phyloP scores from a whole-genome alignment of 1,284 basidiomycete species.

The Austroboletus rostrupii region DNA sequence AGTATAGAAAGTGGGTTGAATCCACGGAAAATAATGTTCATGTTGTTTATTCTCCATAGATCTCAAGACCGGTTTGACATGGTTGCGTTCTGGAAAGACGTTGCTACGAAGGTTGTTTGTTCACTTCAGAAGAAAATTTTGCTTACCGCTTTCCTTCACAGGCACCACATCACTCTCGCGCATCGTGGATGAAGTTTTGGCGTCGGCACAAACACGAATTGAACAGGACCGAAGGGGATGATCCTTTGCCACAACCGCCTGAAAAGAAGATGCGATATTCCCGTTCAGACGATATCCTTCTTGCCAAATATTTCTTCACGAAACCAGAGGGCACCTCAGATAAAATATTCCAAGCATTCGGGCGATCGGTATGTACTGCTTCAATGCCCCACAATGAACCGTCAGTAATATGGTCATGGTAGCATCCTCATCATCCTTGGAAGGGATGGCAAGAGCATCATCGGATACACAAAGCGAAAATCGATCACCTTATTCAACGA shows the following conservation, averaged over 20 bases:
- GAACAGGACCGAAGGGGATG: conserved; percentile 55
- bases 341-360: conserved; percentile 75
- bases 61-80: conserved; percentile 69
- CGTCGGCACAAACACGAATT: conserved; percentile 79
- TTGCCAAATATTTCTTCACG: conserved; percentile 65
- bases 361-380: conserved; percentile 46
- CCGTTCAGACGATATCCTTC: conserved; percentile 66
- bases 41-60: conserved; percentile 31
- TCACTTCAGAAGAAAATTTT: background rate
- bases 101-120: conserved; percentile 57
- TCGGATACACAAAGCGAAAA: conserved; percentile 78
- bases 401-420: conserved; percentile 4
- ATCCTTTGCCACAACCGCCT: conserved; percentile 66
- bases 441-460: conserved; percentile 88
- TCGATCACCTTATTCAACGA: conserved; percentile 68
- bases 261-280: conserved; percentile 84
- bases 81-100: conserved; percentile 83
- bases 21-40: background rate
- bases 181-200: conserved; percentile 89
- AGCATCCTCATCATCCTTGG: conserved; percentile 85
- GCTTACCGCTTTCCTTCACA: conserved; percentile 25
- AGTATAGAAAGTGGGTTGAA: conserved; percentile 59
- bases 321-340: conserved; percentile 76
- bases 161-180: conserved; percentile 82
- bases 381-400: background rate